Evolutionary conservation across 768 basidiomycete genomes (phyloP), one percentile per base, ranked within the genome.

Genomic region (Tricholoma sp.): DNA sequence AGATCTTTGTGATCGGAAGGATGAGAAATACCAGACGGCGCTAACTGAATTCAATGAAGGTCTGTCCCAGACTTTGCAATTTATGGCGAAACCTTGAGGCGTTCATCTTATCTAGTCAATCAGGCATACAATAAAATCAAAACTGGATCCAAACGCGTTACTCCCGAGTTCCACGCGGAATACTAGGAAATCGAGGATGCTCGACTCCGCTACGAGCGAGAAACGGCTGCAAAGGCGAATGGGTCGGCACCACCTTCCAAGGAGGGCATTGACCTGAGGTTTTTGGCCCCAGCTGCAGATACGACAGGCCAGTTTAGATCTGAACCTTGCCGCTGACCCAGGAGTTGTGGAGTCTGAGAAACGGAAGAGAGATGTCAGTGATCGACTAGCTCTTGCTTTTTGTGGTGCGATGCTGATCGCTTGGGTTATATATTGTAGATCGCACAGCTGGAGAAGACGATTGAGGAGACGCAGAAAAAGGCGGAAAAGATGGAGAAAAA

Each of bases 321-420:
- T 89, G 72, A 89, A 84, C 64, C 75, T 81, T 59, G 79, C 78
- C 51, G 84, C 91, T 17, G 89, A 93, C 60, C 83, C 85, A 1
- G 82, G 81, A 20, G 86, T 94, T 18, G 80, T 96, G 29, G 83
- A 88, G 67, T 96, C 91, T 71, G 86, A 94, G 66, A 83, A 79
- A 68, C 80, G 92, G 51, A 80, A 88, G 68, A 72, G 72, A 12
- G 85, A 93, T 76, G 92, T 91, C 59, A 62, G 83, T 68, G 41
- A 17, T 28, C 11, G 33, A 1, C 51, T 52, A 34, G 42, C 53
- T 44, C 53, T 5, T 53, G 59, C 7, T 62, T 59, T n/a, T 54
- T 24, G 9, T 53, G 52, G 17, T 9, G 28, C 34, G 42, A n/a
- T 48, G 15, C 51, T 52, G 24, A 54, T 54, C 51, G 28, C 50